phyloP scores from a whole-genome alignment of 306 rosid genomes.

The Hippophae gyantsensis region DNA sequence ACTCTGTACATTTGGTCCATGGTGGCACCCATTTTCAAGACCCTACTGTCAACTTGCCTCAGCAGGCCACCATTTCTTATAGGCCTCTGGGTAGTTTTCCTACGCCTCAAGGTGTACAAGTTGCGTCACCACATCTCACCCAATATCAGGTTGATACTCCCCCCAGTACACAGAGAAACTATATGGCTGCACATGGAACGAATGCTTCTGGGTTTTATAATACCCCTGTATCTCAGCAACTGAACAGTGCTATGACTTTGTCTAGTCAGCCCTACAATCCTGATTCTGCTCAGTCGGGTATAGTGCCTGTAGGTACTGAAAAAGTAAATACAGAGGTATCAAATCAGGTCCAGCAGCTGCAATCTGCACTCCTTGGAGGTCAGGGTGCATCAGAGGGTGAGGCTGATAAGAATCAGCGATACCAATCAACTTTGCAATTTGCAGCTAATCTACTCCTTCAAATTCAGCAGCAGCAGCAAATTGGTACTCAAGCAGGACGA shows the following conservation, averaged over 20 bases:
- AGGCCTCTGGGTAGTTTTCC: constrained; percentile 45
- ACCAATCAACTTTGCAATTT: constrained; percentile 78
- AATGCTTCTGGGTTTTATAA: constrained; percentile 53
- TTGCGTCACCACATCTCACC: constrained; percentile 33
- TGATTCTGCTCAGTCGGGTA: constrained; percentile 41
- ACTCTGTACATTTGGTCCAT: constrained; percentile 36
- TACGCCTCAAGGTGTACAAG: constrained; percentile 49
- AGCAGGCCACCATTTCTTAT: constrained; percentile 43
- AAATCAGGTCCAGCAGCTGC: constrained; percentile 56
- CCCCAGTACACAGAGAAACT: constrained; percentile 40
- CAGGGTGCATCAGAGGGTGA: constrained; percentile 70
- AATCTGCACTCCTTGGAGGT: constrained; percentile 50
- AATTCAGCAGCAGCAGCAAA: constrained; percentile 74
- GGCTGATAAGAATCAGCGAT: constrained; percentile 80
- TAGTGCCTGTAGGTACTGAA: constrained; percentile 38
- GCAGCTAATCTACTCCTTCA: constrained; percentile 94
- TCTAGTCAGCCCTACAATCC: constrained; percentile 46
- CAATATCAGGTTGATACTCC: constrained; percentile 53
- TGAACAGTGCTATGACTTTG: constrained; percentile 34
- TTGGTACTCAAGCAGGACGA: constrained; percentile 40
- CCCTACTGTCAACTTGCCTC: constrained; percentile 35
- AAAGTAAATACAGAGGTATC: constrained; percentile 49
- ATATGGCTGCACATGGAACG: constrained; percentile 45
- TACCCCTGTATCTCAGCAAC: constrained; percentile 47
- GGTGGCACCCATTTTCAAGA: constrained; percentile 59